Percentiles rank a stretch among this genome's conserved stretches.
These are phyloP conservation scores for Leccinellum albellum DNA, from an alignment of 768 basidiomycete species.

Conservation along the genomic window DNA sequence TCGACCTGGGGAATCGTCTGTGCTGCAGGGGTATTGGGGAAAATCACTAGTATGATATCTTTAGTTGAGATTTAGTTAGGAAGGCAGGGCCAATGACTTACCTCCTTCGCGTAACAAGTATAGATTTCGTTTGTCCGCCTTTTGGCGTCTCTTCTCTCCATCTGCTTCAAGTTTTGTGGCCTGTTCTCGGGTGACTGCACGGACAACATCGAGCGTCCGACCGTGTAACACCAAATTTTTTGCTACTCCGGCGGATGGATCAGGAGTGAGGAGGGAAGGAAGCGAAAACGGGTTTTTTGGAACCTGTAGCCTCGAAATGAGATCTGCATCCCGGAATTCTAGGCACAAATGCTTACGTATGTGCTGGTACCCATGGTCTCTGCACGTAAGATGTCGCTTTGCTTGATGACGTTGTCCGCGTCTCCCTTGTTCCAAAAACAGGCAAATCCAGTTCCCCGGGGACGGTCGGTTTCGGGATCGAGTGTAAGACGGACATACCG, in stretches of 20 bases:
- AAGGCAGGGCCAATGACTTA: conserved; percentile 27
- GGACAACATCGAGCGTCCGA: conserved; percentile 84
- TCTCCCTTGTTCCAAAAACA: conserved; percentile 95
- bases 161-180: conserved; percentile 87
- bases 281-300: conserved; percentile 84
- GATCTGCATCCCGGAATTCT: neutral
- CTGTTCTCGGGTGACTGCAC: conserved; percentile 86
- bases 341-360: conserved; percentile 29
- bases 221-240: conserved; percentile 86
- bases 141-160: conserved; percentile 78
- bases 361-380: conserved; percentile 54
- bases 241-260: conserved; percentile 84
- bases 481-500: conserved; percentile 91
- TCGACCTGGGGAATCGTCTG: conserved; percentile 66
- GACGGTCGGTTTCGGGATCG: conserved; percentile 78
- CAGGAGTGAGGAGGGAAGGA: conserved; percentile 88
- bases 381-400: conserved; percentile 66
- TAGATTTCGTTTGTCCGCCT: conserved; percentile 92
- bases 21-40: conserved; percentile 83
- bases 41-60: conserved; percentile 62
- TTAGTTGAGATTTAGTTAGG: neutral
- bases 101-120: conserved; percentile 97
- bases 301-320: conserved; percentile 32
- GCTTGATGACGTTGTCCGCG: conserved; percentile 79
- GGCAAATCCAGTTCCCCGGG: conserved; percentile 92